Conservation (phyloP, 2,329 filamentous ascomycete species). For the Sporothrix globosa region DNA sequence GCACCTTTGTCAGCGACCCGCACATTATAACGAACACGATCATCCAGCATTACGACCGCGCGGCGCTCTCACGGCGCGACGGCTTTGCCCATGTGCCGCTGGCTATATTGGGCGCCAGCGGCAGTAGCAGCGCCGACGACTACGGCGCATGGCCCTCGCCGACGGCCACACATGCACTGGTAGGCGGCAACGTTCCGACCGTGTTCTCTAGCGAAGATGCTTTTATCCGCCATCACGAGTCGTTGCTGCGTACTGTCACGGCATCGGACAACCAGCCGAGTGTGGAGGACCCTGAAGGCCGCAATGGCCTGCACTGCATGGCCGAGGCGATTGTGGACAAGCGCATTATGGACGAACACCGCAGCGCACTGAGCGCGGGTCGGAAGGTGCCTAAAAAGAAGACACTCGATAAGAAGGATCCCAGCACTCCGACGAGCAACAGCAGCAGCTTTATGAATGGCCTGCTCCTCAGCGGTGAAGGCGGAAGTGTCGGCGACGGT, state of each 20-base stretch:
- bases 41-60: conserved; percentile 43
- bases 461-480: conserved; percentile 31
- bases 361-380: conserved; percentile 39
- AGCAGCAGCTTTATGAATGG: conserved; percentile 32
- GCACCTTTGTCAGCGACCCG: conserved; percentile 40
- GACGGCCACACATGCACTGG: conserved; percentile 25
- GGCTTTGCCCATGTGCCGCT: conserved; percentile 51
- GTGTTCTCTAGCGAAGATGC: conserved; percentile 37
- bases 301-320: conserved; percentile 63
- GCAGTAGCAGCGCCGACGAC: not conserved
- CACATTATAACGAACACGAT: conserved; percentile 44
- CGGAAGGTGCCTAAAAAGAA: conserved; percentile 44
- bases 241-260: conserved; percentile 46
- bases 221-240: conserved; percentile 42
- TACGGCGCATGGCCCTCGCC: conserved; percentile 23
- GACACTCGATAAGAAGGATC: conserved; percentile 44
- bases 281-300: conserved; percentile 51
- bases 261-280: conserved; percentile 42
- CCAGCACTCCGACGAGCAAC: not conserved
- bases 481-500: conserved; percentile 20
- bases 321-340: conserved; percentile 55
- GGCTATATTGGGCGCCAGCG: conserved; percentile 31
- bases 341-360: conserved; percentile 45
- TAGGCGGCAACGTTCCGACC: conserved; percentile 32
- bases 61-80: conserved; percentile 49